A percentile compares a stretch with the other conserved stretches of the same genome.
Evolutionary conservation across 192 early-diverging fungal species (phyloP).

Genomic region (Kappamyces sp.): DNA sequence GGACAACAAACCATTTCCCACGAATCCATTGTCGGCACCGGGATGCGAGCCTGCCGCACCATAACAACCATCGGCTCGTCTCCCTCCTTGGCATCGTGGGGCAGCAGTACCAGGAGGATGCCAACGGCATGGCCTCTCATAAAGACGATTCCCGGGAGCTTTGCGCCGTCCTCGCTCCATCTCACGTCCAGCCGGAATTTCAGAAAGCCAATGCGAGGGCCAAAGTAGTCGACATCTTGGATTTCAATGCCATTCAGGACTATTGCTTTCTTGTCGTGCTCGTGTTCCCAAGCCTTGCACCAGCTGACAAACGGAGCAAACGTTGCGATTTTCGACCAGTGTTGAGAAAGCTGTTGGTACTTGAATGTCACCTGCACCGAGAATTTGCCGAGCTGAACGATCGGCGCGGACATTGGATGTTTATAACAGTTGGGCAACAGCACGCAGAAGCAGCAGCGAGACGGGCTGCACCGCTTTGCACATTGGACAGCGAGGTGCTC

Average conservation of each 20-base stretch:
- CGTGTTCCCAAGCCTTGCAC: not conserved
- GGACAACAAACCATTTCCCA: constrained; percentile 44
- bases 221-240: constrained; percentile 71
- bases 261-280: not conserved
- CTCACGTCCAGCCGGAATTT: constrained; percentile 60
- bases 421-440: too few species aligned
- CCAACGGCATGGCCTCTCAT: constrained; percentile 73
- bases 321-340: not conserved
- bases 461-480: too few species aligned
- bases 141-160: constrained; percentile 71
- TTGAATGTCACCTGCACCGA: constrained; percentile 2
- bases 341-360: constrained; percentile 3
- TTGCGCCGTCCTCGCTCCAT: constrained; percentile 39
- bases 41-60: constrained; percentile 66
- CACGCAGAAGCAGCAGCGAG: too few species aligned
- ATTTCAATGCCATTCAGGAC: constrained; percentile 37
- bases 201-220: constrained; percentile 63
- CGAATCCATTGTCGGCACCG: constrained; percentile 54
- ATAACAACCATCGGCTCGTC: constrained; percentile 55
- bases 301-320: constrained; percentile 13
- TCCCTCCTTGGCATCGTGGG: constrained; percentile 22
- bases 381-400: not conserved
- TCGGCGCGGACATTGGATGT: too few species aligned
- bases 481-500: too few species aligned
- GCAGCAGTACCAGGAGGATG: constrained; percentile 57